Evolutionary conservation across 2,329 filamentous ascomycete species (phyloP).

Genomic region (Byssothecium circinans): DNA sequence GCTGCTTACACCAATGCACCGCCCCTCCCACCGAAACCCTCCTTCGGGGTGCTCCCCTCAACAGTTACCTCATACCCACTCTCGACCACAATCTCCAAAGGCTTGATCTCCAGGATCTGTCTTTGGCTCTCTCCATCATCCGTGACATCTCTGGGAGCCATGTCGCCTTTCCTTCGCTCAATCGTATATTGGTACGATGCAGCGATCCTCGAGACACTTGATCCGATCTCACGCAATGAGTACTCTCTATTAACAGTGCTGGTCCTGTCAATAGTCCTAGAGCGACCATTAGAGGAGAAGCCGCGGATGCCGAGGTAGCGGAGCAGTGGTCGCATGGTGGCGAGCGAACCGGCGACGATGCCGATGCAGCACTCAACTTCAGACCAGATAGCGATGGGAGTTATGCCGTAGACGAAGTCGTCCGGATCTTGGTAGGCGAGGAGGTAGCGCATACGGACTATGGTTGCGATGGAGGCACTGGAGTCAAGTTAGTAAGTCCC

Average conservation of each 20-base stretch:
- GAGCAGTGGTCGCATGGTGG: constrained; percentile 48
- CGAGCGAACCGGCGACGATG: constrained; percentile 49
- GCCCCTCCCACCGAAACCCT: not conserved
- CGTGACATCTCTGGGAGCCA: not conserved
- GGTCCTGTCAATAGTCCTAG: not conserved
- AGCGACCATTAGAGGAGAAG: constrained; percentile 17
- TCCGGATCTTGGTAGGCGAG: not conserved
- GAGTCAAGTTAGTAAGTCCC: not conserved
- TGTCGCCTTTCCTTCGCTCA: not conserved
- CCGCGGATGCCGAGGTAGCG: constrained; percentile 20
- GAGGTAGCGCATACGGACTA: not conserved
- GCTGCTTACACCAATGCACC: no score
- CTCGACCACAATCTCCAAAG: constrained; percentile 10
- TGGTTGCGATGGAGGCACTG: not conserved
- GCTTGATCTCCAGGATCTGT: constrained; percentile 35
- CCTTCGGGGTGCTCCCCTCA: not conserved
- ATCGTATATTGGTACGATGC: not conserved
- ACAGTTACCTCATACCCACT: not conserved
- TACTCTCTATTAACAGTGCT: not conserved
- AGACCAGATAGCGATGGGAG: constrained; percentile 47
- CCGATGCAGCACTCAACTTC: constrained; percentile 49
- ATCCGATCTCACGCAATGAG: not conserved
- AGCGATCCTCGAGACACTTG: not conserved
- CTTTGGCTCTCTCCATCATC: constrained; percentile 32
- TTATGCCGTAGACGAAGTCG: constrained; percentile 16